Percentiles rank a stretch among this genome's conserved stretches.
phyloP scores from a whole-genome alignment of 148 eudicot genomes.

The Salicornia ramosissima region DNA sequence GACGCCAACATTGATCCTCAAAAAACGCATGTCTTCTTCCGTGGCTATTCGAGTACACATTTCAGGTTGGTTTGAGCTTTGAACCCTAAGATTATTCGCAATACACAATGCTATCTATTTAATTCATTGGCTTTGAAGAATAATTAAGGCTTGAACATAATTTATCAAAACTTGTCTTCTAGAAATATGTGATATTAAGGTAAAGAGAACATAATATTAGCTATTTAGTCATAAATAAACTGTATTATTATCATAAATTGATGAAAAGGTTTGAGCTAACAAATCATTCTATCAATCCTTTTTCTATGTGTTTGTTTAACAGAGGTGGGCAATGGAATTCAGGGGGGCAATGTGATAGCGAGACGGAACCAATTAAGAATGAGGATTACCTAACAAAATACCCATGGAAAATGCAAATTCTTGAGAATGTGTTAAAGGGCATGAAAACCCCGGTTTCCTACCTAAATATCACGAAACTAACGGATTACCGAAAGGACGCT shows the following conservation, averaged over 20 bases:
- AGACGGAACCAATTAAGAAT: slow-evolving; percentile 73
- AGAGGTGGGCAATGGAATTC: slow-evolving; percentile 99
- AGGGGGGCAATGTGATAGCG: slow-evolving; percentile 78
- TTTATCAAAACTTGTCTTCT: no score
- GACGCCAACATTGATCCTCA: slow-evolving; percentile 60
- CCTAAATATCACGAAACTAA: slow-evolving; percentile 68
- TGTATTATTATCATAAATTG: no score
- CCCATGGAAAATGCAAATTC: slow-evolving; percentile 61
- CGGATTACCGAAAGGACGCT: slow-evolving; percentile 81
- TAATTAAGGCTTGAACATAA: neutral
- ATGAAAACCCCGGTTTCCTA: slow-evolving; percentile 70
- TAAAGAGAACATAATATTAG: no score
- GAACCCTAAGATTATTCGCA: neutral
- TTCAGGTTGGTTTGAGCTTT: slow-evolving; percentile 57
- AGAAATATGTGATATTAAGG: no score
- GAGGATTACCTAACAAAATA: slow-evolving; percentile 50
- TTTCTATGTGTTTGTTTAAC: slow-evolving; percentile 21
- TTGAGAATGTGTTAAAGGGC: slow-evolving; percentile 55
- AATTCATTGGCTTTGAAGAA: no score
- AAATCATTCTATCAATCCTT: neutral
- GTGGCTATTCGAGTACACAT: slow-evolving; percentile 91
- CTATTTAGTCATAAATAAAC: no score
- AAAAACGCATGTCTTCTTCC: slow-evolving; percentile 66
- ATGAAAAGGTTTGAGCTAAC: no score
- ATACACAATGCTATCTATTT: neutral